Evolutionary conservation across 208 protist species (phyloP).

Genomic region (Kentomonas sorsogonicus): DNA sequence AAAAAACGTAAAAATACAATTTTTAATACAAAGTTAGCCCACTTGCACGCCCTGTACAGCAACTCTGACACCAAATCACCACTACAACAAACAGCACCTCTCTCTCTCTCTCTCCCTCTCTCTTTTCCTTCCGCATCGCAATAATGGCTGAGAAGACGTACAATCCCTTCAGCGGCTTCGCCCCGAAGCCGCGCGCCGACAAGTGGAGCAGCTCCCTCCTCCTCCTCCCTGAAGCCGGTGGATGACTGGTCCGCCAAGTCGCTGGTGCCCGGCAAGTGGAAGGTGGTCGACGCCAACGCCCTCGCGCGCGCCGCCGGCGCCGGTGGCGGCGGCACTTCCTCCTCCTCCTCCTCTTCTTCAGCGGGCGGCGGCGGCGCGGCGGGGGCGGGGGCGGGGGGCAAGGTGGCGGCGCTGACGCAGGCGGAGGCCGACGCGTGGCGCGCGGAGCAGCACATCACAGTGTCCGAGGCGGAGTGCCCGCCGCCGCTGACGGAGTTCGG

Average conservation of each 20-base stretch:
- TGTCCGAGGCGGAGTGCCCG: constrained; percentile 45
- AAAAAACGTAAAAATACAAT: too few relatives aligned
- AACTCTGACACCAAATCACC: too few relatives aligned
- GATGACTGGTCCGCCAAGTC: constrained; percentile 59
- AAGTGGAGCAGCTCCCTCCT: too few relatives aligned
- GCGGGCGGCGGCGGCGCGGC: too few relatives aligned
- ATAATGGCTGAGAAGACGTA: constrained; percentile 62
- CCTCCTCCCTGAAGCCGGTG: constrained; percentile 58
- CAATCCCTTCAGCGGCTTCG: constrained; percentile 74
- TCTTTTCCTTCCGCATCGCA: background rate
- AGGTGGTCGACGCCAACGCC: constrained; percentile 62
- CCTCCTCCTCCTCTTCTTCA: too few relatives aligned
- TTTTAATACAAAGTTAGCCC: background rate
- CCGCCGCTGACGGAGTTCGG: constrained; percentile 61
- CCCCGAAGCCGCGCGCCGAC: too few relatives aligned
- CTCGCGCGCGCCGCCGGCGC: constrained; percentile 50
- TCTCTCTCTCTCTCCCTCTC: background rate
- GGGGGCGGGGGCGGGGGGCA: too few relatives aligned
- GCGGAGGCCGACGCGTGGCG: constrained; percentile 65
- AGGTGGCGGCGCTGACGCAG: constrained; percentile 31
- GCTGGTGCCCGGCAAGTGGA: constrained; percentile 70
- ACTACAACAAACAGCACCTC: background rate
- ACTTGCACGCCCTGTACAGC: too few relatives aligned
- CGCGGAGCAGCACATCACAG: constrained; percentile 49
- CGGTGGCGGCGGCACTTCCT: background rate